Evolutionary conservation across 2,329 filamentous ascomycete species (phyloP).

Genomic region (Botrytis tulipae): DNA sequence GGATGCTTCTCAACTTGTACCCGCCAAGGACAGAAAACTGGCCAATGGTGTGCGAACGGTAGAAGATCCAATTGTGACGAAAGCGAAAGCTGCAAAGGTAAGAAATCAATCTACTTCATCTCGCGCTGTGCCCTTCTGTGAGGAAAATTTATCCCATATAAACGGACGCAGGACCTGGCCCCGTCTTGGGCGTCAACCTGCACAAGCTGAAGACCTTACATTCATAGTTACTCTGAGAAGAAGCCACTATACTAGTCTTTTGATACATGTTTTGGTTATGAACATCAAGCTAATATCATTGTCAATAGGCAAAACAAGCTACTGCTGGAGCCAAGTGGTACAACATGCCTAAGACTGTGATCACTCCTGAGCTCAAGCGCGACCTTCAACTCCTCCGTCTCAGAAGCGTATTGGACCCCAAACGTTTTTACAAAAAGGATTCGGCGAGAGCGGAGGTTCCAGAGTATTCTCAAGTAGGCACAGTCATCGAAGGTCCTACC

Average conservation of each 20-base stretch:
- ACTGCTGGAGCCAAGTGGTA: conserved; percentile 84
- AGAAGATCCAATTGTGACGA: conserved; percentile 50
- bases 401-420: conserved; percentile 83
- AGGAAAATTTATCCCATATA: conserved; percentile 72
- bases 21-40: conserved; percentile 47
- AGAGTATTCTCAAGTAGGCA: conserved; percentile 81
- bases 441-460: conserved; percentile 65
- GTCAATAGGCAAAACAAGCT: conserved; percentile 45
- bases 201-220: conserved; percentile 58
- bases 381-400: conserved; percentile 88
- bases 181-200: conserved; percentile 79
- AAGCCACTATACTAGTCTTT: conserved; percentile 20
- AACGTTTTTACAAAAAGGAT: conserved; percentile 66
- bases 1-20: conserved; percentile 51
- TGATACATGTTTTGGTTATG: conserved; percentile 22
- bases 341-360: conserved; percentile 76
- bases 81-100: conserved; percentile 52
- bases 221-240: conserved; percentile 73
- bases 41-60: conserved; percentile 52
- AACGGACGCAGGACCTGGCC: conserved; percentile 72
- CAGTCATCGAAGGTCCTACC: conserved; percentile 81
- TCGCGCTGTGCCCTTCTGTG: conserved; percentile 49
- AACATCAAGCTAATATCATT: conserved; percentile 27
- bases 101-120: conserved; percentile 27
- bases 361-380: conserved; percentile 82